phyloP scores from a whole-genome alignment of 1,139 yeast species.

The Kazachstania sp. region DNA sequence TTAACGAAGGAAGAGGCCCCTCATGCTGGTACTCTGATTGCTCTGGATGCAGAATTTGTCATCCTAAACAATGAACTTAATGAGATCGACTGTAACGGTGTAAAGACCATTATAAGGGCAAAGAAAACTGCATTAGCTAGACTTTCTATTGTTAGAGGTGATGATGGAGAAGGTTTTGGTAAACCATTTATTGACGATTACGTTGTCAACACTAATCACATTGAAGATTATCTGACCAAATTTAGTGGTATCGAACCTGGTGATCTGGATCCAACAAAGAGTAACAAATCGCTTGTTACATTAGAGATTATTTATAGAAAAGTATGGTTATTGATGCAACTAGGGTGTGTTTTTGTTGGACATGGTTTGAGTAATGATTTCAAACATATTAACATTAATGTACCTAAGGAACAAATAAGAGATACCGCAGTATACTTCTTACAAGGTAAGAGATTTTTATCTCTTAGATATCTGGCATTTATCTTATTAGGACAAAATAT shows the following conservation, averaged over 20 bases:
- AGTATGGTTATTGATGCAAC: constrained; percentile 76
- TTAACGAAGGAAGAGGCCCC: constrained; percentile 66
- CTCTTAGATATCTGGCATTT: constrained; percentile 85
- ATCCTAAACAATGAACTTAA: constrained; percentile 68
- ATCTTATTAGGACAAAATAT: constrained; percentile 65
- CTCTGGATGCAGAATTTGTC: constrained; percentile 97
- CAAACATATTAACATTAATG: constrained; percentile 83
- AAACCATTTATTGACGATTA: constrained; percentile 90
- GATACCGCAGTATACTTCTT: constrained; percentile 82
- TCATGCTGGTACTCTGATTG: constrained; percentile 63
- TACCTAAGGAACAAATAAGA: constrained; percentile 74
- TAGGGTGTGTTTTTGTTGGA: constrained; percentile 91
- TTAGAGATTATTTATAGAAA: constrained; percentile 79
- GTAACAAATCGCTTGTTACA: constrained; percentile 67
- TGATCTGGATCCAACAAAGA: constrained; percentile 65
- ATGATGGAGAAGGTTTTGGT: constrained; percentile 55
- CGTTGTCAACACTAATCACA: constrained; percentile 61
- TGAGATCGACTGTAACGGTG: constrained; percentile 68
- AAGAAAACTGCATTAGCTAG: constrained; percentile 74
- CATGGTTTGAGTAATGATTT: constrained; percentile 91
- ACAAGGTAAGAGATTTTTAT: constrained; percentile 62
- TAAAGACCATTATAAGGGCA: constrained; percentile 62
- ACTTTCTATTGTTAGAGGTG: constrained; percentile 78
- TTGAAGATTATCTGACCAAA: constrained; percentile 79
- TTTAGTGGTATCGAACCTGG: constrained; percentile 92